phyloP scores from a whole-genome alignment of 2,329 filamentous ascomycete genomes.

The Aureobasidium melanogenum region DNA sequence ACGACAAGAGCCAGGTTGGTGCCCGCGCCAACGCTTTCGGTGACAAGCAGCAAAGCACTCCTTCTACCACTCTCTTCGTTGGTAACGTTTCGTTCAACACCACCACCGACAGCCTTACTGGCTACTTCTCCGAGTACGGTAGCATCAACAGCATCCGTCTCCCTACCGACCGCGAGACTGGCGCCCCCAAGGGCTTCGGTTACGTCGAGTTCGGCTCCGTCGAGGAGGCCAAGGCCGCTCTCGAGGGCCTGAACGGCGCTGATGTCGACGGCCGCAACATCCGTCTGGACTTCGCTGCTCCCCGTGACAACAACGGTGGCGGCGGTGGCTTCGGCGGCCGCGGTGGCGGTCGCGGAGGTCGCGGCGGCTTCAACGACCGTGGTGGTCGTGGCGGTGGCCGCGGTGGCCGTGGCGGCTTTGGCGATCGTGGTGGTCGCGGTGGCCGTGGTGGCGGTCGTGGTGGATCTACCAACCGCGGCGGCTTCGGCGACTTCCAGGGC shows the following conservation, averaged over 20 bases:
- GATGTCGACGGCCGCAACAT: conserved; percentile 65
- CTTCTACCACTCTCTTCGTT: conserved; percentile 81
- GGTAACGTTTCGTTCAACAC: conserved; percentile 84
- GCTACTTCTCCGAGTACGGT: conserved; percentile 64
- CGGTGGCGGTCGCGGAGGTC: conserved; percentile 32
- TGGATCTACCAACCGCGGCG: conserved; percentile 39
- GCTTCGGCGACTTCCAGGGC: conserved; percentile 63
- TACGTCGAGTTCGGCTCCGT: conserved; percentile 77
- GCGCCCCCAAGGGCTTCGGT: conserved; percentile 82
- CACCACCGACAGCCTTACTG: conserved; percentile 64
- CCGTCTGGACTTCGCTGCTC: conserved; percentile 72
- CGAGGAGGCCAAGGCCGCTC: conserved; percentile 72
- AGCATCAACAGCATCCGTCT: conserved; percentile 72
- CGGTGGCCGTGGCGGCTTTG: conserved; percentile 41
- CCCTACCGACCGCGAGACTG: conserved; percentile 78
- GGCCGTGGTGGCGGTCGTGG: conserved; percentile 42
- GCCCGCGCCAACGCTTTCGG: conserved; percentile 62
- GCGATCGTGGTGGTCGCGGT: conserved; percentile 42
- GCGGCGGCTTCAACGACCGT: conserved; percentile 36
- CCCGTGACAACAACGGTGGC: conserved; percentile 35
- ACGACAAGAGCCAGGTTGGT: conserved; percentile 44
- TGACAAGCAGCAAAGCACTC: conserved; percentile 62
- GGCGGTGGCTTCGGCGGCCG: conserved; percentile 34
- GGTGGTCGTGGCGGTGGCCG: conserved; percentile 45
- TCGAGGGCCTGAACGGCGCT: conserved; percentile 60